Evolutionary conservation across 805 yeast genomes (phyloP).

Genomic region (Schwanniomyces yamadae): DNA sequence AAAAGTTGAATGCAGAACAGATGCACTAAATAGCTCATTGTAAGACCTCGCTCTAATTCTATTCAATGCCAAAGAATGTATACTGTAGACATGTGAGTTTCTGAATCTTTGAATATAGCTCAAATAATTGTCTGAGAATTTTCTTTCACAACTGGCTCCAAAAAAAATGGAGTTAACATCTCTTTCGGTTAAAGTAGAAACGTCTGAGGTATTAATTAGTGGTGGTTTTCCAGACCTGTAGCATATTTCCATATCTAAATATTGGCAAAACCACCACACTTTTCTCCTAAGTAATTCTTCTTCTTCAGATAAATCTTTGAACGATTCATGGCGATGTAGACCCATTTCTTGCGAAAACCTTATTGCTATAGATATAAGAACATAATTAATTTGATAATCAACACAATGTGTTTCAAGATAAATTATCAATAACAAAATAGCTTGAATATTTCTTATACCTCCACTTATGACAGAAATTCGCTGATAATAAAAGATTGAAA

Average conservation of each 20-base stretch:
- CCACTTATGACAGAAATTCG: constrained; percentile 49
- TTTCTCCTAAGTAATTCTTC: constrained; percentile 24
- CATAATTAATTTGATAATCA: constrained; percentile 29
- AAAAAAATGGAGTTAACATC: constrained; percentile 10
- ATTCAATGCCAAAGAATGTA: constrained; percentile 17
- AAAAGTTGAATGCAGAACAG: constrained; percentile 18
- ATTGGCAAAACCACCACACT: constrained; percentile 39
- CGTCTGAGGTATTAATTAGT: constrained; percentile 31
- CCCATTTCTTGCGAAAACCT: constrained; percentile 44
- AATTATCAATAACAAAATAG: constrained; percentile 45
- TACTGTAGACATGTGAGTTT: constrained; percentile 3
- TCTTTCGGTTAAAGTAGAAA: constrained; percentile 22
- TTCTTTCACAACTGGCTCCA: neutral
- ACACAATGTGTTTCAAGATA: constrained; percentile 35
- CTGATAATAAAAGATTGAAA: constrained; percentile 52
- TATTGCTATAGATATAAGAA: constrained; percentile 32
- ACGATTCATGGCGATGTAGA: constrained; percentile 35
- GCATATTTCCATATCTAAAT: constrained; percentile 37
- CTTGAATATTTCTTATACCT: constrained; percentile 52
- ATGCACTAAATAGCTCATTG: constrained; percentile 30
- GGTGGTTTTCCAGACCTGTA: constrained; percentile 43
- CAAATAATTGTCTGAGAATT: neutral
- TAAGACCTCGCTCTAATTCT: constrained; percentile 31
- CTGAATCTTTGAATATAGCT: constrained; percentile 2
- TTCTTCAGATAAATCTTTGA: constrained; percentile 16